Base-by-base conservation (phyloP, 306 rosid species). In the Crataegus laevigata region DNA sequence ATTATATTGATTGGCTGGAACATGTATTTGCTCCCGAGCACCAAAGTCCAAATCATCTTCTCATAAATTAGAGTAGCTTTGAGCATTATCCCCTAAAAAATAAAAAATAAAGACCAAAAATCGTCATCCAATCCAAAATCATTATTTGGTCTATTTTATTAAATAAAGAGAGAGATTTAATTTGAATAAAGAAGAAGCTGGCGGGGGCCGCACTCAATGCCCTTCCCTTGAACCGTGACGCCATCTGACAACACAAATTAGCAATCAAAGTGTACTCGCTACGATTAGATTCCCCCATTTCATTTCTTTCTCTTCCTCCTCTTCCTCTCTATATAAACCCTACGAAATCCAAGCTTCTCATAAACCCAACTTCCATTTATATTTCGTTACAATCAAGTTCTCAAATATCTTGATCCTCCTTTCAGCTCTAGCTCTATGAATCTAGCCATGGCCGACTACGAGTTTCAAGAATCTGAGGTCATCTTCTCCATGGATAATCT, bases 381-480 rank as follows among this genome's bases (percentile, higher is more conserved):
- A 13, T 60, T 59, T 60, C 34, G 2, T 13, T 25, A 19, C 17
- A 14, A 22, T 73, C 26, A 8, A 0, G 28, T 55, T 62, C 59
- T 25, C 65, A 10, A 14, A 12, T 55, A 1, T 15, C 21, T 7
- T 6, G 26, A 26, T 26, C 34, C 32, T 26, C 14, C 6, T 11
- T 12, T 4, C 29, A 30, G 42, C 68, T 29, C 68, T 28, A 8
- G 25, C 2, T 14, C 9, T 10, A 15, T 60, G 18, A 47, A 47
- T 47, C 52, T 47, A 47, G 30, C 34, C 15, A 82, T 87, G 91
- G 89, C 84, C 0, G 82, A 80, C 26, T 29, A 29, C 51, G 97
- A 92, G 61, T 83, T 87, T 69, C 81, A 79, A 15, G 99, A 94
- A 78, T 90, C 97, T 36, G 96, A 94, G 29, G 82, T 89, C 43